phyloP scores from a whole-genome alignment of 768 basidiomycete species.

The Tulasnella sp. region DNA sequence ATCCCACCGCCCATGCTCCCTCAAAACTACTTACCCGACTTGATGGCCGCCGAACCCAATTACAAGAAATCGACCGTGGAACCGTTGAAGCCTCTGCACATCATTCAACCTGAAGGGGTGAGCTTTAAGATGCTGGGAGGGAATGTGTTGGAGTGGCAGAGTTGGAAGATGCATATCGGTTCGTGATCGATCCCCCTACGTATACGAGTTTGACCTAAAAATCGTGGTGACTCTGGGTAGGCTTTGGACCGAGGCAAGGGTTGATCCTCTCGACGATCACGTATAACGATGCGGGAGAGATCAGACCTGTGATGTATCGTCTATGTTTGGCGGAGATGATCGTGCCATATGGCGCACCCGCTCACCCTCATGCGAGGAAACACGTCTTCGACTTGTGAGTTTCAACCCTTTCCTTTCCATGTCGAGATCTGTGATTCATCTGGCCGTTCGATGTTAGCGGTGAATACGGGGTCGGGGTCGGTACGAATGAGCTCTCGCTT shows the following conservation, averaged over 20 bases:
- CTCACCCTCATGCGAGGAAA: constrained; percentile 79
- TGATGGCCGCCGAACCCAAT: constrained; percentile 42
- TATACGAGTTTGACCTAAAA: no score
- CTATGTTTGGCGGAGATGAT: constrained; percentile 85
- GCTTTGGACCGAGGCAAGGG: constrained; percentile 71
- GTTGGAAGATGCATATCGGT: constrained; percentile 92
- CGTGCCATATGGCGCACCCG: constrained; percentile 78
- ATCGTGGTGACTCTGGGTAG: constrained; percentile 25
- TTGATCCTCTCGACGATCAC: constrained; percentile 76
- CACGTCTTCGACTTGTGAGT: constrained; percentile 20
- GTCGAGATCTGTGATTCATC: no score
- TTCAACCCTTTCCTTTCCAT: not conserved
- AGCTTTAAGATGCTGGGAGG: constrained; percentile 71
- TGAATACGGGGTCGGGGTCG: constrained; percentile 87
- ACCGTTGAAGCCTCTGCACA: constrained; percentile 63
- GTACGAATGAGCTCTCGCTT: constrained; percentile 81
- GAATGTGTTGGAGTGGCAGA: constrained; percentile 80
- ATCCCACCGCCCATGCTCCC: constrained; percentile 59
- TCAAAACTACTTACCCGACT: constrained; percentile 79
- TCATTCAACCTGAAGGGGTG: constrained; percentile 84
- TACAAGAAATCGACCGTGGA: constrained; percentile 52
- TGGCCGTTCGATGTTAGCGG: constrained; percentile 32
- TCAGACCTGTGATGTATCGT: constrained; percentile 85
- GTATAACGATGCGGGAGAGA: constrained; percentile 71
- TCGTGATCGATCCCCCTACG: constrained; percentile 21